Conservation (phyloP, 2,329 filamentous ascomycete species). For the Neoscytalidium dimidiatum region DNA sequence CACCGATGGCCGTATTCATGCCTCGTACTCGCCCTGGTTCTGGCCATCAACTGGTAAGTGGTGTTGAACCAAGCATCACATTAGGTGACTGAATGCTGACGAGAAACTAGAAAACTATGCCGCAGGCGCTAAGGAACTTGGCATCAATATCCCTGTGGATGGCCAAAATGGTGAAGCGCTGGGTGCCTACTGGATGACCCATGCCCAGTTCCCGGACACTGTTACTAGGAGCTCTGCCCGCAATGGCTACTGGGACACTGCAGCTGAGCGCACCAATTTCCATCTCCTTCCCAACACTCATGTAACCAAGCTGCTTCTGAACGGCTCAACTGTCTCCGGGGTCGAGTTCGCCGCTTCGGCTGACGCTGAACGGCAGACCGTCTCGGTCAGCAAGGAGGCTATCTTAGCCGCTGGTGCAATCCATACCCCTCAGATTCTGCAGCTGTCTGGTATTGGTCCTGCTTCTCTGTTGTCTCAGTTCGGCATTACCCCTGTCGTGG, state of each 20-base stretch:
- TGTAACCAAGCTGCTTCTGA: constrained; percentile 9
- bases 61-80: neutral
- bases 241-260: constrained; percentile 20
- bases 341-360: constrained; percentile 6
- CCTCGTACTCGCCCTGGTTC: constrained; percentile 6
- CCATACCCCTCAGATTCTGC: constrained; percentile 31
- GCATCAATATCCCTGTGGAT: constrained; percentile 19
- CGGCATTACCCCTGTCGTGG: constrained; percentile 26
- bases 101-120: constrained; percentile 11
- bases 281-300: constrained; percentile 23
- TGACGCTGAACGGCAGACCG: constrained; percentile 6
- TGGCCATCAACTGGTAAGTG: constrained; percentile 5
- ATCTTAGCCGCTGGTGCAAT: constrained; percentile 30
- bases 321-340: neutral
- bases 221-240: constrained; percentile 7
- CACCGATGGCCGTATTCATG: constrained; percentile 18
- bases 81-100: neutral
- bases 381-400: constrained; percentile 27
- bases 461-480: constrained; percentile 24
- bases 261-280: constrained; percentile 26
- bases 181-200: constrained; percentile 19
- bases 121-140: constrained; percentile 23
- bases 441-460: constrained; percentile 33
- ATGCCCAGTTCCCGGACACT: constrained; percentile 19
- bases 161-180: constrained; percentile 21